phyloP scores from a whole-genome alignment of 2,329 filamentous ascomycete species.

The Clarireedia paspali region DNA sequence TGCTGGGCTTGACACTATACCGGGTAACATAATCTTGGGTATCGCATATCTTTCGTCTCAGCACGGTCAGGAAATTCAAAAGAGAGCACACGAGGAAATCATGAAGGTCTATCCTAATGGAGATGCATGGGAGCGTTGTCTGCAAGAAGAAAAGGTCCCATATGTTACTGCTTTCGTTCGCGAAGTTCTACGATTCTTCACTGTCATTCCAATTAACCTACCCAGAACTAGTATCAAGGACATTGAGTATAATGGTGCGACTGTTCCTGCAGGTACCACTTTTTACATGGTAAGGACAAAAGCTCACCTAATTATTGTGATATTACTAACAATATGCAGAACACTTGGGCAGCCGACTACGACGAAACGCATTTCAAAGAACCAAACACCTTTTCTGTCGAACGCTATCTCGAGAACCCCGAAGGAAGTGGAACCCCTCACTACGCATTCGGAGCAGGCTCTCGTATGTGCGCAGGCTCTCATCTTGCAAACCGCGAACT shows the following conservation, averaged over 20 bases:
- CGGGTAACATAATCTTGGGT: constrained; percentile 72
- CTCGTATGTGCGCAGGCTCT: constrained; percentile 55
- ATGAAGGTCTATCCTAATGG: constrained; percentile 62
- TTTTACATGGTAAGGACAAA: constrained; percentile 36
- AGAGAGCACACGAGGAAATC: constrained; percentile 62
- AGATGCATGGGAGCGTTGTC: constrained; percentile 68
- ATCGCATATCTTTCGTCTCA: constrained; percentile 66
- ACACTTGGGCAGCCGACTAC: constrained; percentile 68
- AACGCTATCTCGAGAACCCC: constrained; percentile 54
- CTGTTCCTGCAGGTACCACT: constrained; percentile 67
- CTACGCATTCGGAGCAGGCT: constrained; percentile 55
- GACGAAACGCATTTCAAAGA: constrained; percentile 60
- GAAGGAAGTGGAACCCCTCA: constrained; percentile 48
- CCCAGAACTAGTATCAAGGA: constrained; percentile 66
- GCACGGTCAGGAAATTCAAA: constrained; percentile 62
- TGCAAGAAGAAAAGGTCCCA: constrained; percentile 65
- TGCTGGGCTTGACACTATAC: constrained; percentile 74
- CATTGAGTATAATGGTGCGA: constrained; percentile 58
- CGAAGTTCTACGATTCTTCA: constrained; percentile 71
- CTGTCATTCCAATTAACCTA: constrained; percentile 71
- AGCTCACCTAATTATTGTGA: neutral
- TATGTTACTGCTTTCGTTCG: constrained; percentile 75
- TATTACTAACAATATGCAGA: constrained; percentile 35
- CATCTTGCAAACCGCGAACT: constrained; percentile 58
- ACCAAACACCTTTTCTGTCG: constrained; percentile 57